phyloP scores from a whole-genome alignment of 495 filamentous ascomycete species.

The Penicillium salamii region DNA sequence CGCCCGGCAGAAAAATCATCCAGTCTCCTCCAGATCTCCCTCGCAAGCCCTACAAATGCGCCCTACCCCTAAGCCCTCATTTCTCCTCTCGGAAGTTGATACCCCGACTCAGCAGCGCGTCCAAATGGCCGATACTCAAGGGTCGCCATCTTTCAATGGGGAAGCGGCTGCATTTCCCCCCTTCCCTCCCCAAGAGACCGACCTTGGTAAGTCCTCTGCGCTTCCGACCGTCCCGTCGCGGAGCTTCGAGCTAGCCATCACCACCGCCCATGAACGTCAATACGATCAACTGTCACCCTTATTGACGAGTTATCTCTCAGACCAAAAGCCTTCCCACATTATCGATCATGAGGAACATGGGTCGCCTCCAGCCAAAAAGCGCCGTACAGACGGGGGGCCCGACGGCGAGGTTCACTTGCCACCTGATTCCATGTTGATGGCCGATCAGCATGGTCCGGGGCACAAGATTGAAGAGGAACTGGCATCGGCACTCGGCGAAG shows the following conservation, averaged over 20 bases:
- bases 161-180: conserved; percentile 29
- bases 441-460: conserved; percentile 28
- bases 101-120: conserved; percentile 22
- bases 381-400: conserved; percentile 34
- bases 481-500: conserved; percentile 35
- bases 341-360: conserved; percentile 35
- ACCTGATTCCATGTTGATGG: conserved; percentile 12
- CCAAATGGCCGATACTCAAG: conserved; percentile 37
- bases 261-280: neutral
- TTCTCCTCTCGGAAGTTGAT: conserved; percentile 48
- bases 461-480: conserved; percentile 44
- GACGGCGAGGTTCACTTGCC: conserved; percentile 22
- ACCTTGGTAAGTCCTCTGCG: conserved; percentile 34
- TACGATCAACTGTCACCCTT: no score
- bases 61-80: conserved; percentile 56
- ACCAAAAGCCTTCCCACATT: conserved; percentile 32
- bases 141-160: conserved; percentile 30
- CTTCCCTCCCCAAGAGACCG: conserved; percentile 28
- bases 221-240: conserved; percentile 1
- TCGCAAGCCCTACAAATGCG: conserved; percentile 35
- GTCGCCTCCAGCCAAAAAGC: conserved; percentile 43
- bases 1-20: conserved; percentile 24
- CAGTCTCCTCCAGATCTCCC: conserved; percentile 13
- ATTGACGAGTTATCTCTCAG: conserved; percentile 1
- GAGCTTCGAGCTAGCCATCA: conserved; percentile 6